These are phyloP conservation scores for Wickerhamiella occidentalis DNA, from an alignment of 805 yeast genomes.

Conservation along the genomic window DNA sequence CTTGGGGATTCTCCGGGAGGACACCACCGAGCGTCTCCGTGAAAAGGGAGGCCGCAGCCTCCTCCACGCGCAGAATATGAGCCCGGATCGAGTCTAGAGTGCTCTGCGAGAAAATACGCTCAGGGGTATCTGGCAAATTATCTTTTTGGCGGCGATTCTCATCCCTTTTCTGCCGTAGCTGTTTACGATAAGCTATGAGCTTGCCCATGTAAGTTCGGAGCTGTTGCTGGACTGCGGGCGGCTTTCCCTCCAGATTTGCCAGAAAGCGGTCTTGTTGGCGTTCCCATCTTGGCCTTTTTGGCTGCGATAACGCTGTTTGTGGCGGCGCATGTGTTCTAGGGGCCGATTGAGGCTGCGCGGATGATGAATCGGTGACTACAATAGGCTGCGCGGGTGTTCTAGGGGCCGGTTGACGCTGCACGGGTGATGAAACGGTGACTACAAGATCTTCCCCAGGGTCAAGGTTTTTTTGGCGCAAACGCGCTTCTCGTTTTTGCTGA, in stretches of 20 bases:
- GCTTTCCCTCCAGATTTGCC: neutral
- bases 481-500: neutral
- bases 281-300: neutral
- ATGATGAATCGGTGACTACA: neutral
- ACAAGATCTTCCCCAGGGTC: neutral
- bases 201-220: neutral
- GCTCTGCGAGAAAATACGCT: neutral
- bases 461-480: neutral
- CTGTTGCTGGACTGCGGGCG: neutral
- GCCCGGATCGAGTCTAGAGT: neutral
- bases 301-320: neutral
- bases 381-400: neutral
- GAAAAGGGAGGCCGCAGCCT: neutral
- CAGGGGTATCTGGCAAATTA: neutral
- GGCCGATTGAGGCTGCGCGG: neutral
- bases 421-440: neutral
- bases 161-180: neutral
- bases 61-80: neutral
- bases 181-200: neutral
- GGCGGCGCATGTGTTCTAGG: neutral
- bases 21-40: neutral
- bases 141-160: neutral
- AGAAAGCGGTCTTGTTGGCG: neutral
- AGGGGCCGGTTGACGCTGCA: neutral
- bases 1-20: neutral